A percentile compares a stretch with the other conserved stretches of the same genome.
phyloP scores from a whole-genome alignment of 768 basidiomycete species.

The Lactarius pseudohatsudake region DNA sequence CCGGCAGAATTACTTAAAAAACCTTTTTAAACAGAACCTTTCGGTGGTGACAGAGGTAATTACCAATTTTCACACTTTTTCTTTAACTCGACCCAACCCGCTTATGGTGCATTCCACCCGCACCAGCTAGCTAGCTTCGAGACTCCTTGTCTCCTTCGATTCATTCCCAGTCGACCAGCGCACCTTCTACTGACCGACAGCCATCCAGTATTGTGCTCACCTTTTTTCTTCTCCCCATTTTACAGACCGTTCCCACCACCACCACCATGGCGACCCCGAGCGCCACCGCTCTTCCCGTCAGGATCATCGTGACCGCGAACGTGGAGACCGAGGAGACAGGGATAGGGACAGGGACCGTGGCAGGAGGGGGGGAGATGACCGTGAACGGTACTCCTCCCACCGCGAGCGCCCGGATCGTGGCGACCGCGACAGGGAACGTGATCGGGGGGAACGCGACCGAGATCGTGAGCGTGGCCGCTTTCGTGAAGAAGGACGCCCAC shows the following conservation, averaged over 20 bases:
- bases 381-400: constrained; percentile 32
- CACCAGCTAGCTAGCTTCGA: constrained; percentile 32
- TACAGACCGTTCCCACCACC: constrained; percentile 29
- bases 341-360: constrained; percentile 38
- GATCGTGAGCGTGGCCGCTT: constrained; percentile 52
- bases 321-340: constrained; percentile 35
- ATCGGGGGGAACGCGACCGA: constrained; percentile 45
- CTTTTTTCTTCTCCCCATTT: constrained; percentile 22
- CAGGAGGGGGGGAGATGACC: constrained; percentile 29
- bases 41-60: constrained; percentile 26
- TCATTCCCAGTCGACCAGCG: constrained; percentile 19
- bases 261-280: constrained; percentile 32
- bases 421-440: constrained; percentile 38
- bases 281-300: constrained; percentile 33
- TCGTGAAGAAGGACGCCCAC: constrained; percentile 32
- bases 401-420: constrained; percentile 40
- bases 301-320: constrained; percentile 34
- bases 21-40: constrained; percentile 6
- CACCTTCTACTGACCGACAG: constrained; percentile 25
- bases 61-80: constrained; percentile 22
- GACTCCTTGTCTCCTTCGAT: constrained; percentile 28
- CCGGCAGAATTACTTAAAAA: not conserved
- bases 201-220: constrained; percentile 27
- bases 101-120: constrained; percentile 32
- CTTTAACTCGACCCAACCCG: constrained; percentile 28